A percentile compares a stretch with the other conserved stretches of the same genome.
phyloP scores from a whole-genome alignment of 129 eudicot species.

The Chrysanthemum makinoi region DNA sequence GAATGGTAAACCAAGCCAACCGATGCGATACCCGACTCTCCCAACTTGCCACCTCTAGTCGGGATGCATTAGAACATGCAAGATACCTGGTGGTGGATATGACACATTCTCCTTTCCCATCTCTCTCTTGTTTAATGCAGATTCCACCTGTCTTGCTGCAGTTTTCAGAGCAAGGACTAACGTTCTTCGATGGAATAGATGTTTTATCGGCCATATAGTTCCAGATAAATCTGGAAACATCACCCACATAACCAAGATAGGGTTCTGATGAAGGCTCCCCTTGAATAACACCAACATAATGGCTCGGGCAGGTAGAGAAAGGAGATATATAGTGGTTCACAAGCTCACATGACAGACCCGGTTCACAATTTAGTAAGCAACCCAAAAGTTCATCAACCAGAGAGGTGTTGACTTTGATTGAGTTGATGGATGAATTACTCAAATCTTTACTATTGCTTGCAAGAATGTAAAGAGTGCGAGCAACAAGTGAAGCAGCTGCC shows the following conservation, averaged over 20 bases:
- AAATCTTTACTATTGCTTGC: conserved; percentile 47
- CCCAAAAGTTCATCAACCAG: conserved; percentile 75
- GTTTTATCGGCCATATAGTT: conserved; percentile 87
- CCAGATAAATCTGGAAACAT: conserved; percentile 83
- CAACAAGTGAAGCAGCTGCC: conserved; percentile 89
- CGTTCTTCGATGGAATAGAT: conserved; percentile 43
- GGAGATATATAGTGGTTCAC: conserved; percentile 65
- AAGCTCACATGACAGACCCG: conserved; percentile 83
- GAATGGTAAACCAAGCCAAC: neutral
- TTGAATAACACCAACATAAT: conserved; percentile 82
- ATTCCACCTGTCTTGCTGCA: conserved; percentile 63
- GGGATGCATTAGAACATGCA: conserved; percentile 4
- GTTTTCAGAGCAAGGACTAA: conserved; percentile 54
- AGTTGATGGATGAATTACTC: conserved; percentile 40
- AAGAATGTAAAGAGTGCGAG: conserved; percentile 79
- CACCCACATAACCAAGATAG: conserved; percentile 56
- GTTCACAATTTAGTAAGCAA: conserved; percentile 79
- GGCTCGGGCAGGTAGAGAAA: conserved; percentile 69
- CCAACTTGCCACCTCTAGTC: neutral
- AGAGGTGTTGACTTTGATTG: conserved; percentile 61
- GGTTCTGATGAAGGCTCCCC: conserved; percentile 73
- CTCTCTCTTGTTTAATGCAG: conserved; percentile 67
- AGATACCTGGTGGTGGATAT: conserved; percentile 85
- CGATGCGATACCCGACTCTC: neutral
- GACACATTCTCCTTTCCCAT: conserved; percentile 79